These are phyloP conservation scores for Tetrahymena borealis DNA, from an alignment of 73 alveolate species.

Conservation along the genomic window DNA sequence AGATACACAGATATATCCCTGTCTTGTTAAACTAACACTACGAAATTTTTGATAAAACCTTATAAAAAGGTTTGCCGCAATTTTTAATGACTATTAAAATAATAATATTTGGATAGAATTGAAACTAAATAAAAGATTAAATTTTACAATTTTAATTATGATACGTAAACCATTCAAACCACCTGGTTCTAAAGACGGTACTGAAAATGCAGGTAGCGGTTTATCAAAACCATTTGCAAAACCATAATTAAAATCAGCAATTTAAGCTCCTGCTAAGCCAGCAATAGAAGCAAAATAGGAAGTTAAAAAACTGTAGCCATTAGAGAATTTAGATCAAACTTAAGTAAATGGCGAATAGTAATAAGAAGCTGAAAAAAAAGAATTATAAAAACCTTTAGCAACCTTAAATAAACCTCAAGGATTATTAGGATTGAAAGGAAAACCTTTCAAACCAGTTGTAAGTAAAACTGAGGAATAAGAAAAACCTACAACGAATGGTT, in stretches of 20 bases:
- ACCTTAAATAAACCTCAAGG: neutral
- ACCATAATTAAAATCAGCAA: neutral
- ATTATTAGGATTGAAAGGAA: neutral
- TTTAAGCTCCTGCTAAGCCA: neutral
- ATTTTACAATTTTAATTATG: neutral
- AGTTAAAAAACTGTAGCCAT: neutral
- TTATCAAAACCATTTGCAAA: neutral
- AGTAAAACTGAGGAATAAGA: neutral
- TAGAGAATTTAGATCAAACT: too few relatives aligned
- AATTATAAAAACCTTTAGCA: neutral
- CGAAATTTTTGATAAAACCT: neutral
- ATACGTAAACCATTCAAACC: neutral
- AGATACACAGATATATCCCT: too few relatives aligned
- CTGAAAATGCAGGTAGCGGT: neutral
- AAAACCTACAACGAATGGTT: neutral
- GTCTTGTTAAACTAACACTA: too few relatives aligned
- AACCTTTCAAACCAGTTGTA: neutral
- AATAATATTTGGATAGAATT: neutral
- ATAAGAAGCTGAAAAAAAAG: neutral
- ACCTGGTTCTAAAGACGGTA: neutral
- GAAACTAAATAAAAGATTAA: neutral
- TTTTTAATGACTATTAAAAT: neutral
- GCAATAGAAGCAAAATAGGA: neutral
- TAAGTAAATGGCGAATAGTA: neutral
- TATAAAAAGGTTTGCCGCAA: neutral